Evolutionary conservation across 768 basidiomycete genomes (phyloP).

Genomic region (Suillus bovinus): DNA sequence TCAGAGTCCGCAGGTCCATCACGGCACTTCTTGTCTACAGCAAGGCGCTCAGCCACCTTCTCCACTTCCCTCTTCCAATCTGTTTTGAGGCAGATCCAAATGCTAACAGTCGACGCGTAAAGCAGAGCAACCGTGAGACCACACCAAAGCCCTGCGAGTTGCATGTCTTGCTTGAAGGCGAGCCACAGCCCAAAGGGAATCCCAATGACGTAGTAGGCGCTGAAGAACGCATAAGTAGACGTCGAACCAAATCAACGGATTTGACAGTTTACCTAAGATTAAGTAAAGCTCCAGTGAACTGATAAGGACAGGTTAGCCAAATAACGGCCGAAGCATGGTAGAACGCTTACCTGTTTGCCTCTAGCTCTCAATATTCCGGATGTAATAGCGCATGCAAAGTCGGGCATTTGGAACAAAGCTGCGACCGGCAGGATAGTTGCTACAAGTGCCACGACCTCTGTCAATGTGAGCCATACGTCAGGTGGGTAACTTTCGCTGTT

Average conservation of each 20-base stretch:
- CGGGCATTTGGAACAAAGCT: slow-evolving; percentile 80
- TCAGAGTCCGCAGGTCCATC: slow-evolving; percentile 8
- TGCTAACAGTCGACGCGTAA: slow-evolving; percentile 54
- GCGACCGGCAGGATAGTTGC: slow-evolving; percentile 75
- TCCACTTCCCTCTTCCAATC: slow-evolving; percentile 68
- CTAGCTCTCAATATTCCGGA: slow-evolving; percentile 80
- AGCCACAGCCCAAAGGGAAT: slow-evolving; percentile 83
- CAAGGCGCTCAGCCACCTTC: slow-evolving; percentile 54
- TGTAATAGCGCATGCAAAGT: slow-evolving; percentile 69
- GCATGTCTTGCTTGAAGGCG: slow-evolving; percentile 59
- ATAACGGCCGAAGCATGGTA: background rate
- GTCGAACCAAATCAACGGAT: background rate
- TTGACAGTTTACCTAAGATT: slow-evolving; percentile 58
- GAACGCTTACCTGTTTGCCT: slow-evolving; percentile 63
- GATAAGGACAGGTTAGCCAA: slow-evolving; percentile 8
- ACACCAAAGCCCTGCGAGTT: slow-evolving; percentile 80
- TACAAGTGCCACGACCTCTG: slow-evolving; percentile 36
- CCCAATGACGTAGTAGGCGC: slow-evolving; percentile 80
- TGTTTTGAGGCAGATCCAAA: slow-evolving; percentile 52
- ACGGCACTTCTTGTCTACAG: slow-evolving; percentile 38
- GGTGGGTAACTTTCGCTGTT: background rate
- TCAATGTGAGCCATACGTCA: background rate
- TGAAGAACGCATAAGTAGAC: slow-evolving; percentile 21
- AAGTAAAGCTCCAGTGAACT: slow-evolving; percentile 77
- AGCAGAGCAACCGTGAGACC: slow-evolving; percentile 71